Percentiles rank a stretch among this genome's conserved stretches.
phyloP scores from a whole-genome alignment of 352 stramenopile genomes.

The Pythium sukuiense region DNA sequence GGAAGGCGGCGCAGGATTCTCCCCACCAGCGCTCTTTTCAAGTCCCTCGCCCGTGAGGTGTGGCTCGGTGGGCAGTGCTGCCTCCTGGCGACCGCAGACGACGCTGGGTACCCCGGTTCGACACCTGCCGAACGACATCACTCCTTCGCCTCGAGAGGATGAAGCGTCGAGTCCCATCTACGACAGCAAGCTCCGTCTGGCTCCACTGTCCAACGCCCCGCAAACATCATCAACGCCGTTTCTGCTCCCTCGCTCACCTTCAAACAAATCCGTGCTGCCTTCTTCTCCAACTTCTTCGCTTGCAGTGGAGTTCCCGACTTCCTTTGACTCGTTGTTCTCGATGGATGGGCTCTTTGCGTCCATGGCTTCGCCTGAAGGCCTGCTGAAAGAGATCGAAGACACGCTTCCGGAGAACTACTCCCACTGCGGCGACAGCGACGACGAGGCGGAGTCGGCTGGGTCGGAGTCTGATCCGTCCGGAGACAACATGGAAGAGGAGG shows the following conservation, averaged over 20 bases:
- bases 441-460: conserved; percentile 53
- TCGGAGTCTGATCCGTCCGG: conserved; percentile 75
- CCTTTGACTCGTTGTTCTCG: conserved; percentile 8
- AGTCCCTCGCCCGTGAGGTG: background rate
- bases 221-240: conserved; percentile 9
- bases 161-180: background rate
- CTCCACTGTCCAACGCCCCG: conserved; percentile 1
- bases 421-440: conserved; percentile 25
- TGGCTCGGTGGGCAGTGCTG: background rate
- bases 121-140: background rate
- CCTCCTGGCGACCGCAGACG: background rate
- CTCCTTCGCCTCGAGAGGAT: conserved; percentile 1
- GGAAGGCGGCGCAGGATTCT: background rate
- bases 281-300: background rate
- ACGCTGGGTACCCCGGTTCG: background rate
- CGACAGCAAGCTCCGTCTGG: conserved; percentile 21
- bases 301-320: background rate
- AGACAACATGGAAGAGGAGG: conserved; percentile 68
- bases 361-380: conserved; percentile 39
- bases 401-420: conserved; percentile 48
- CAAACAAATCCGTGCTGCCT: background rate
- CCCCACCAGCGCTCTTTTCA: background rate
- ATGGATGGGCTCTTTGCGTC: conserved; percentile 37
- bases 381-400: conserved; percentile 73
- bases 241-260: conserved; percentile 4